A percentile compares a stretch with the other conserved stretches of the same genome.
Evolutionary conservation across 306 rosid genomes (phyloP).

Genomic region (Sicyos baderoa): DNA sequence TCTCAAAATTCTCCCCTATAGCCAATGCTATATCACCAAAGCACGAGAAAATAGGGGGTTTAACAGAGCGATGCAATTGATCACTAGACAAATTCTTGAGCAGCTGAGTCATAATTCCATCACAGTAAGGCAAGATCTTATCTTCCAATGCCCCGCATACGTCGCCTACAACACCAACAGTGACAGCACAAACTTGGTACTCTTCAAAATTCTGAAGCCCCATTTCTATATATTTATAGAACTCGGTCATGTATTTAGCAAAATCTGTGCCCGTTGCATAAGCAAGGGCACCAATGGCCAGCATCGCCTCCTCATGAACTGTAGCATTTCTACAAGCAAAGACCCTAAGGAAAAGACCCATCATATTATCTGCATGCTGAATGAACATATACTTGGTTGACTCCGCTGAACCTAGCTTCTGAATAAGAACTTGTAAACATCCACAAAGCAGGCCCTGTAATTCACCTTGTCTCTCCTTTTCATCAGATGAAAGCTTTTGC

Average conservation of each 20-base stretch:
- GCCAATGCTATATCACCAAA: conserved; percentile 95
- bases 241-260: conserved; percentile 72
- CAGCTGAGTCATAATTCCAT: conserved; percentile 89
- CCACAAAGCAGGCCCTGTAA: conserved; percentile 96
- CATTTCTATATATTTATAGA: conserved; percentile 71
- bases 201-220: conserved; percentile 96
- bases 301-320: conserved; percentile 98
- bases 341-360: conserved; percentile 73
- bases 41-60: conserved; percentile 93
- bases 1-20: conserved; percentile 83
- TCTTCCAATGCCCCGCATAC: conserved; percentile 87
- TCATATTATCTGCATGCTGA: conserved; percentile 84
- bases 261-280: conserved; percentile 72
- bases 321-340: conserved; percentile 88
- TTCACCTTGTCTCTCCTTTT: conserved; percentile 67
- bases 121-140: conserved; percentile 71
- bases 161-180: conserved; percentile 94
- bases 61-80: conserved; percentile 86
- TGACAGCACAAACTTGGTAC: conserved; percentile 89
- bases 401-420: conserved; percentile 78
- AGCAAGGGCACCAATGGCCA: conserved; percentile 93
- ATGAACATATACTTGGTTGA: conserved; percentile 54
- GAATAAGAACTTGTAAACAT: conserved; percentile 90
- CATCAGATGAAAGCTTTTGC: conserved; percentile 61
- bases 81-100: conserved; percentile 85